Conservation (phyloP, 257 asterid species). For the Thymus quinquecostatus region DNA sequence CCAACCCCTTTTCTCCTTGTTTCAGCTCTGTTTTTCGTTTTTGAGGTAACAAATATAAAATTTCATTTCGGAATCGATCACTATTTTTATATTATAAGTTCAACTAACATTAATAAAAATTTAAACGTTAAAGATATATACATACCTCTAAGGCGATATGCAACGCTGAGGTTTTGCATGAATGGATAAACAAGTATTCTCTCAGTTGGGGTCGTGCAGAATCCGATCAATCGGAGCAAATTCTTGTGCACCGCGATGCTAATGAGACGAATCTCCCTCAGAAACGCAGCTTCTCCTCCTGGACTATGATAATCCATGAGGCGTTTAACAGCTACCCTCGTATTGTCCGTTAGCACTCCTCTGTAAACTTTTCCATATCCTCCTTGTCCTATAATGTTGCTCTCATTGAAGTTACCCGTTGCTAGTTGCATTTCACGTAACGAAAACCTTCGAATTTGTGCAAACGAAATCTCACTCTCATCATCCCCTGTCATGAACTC, state of each 20-base stretch:
- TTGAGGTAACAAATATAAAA: no score
- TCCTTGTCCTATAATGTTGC: slow-evolving; percentile 85
- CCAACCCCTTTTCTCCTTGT: slow-evolving; percentile 77
- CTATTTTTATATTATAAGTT: no score
- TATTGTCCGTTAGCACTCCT: slow-evolving; percentile 64
- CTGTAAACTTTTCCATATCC: slow-evolving; percentile 86
- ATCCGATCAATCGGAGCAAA: slow-evolving; percentile 78
- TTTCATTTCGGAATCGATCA: no score
- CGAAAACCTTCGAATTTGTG: slow-evolving; percentile 76
- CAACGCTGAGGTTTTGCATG: slow-evolving; percentile 88
- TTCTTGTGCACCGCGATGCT: slow-evolving; percentile 89
- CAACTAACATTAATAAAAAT: no score
- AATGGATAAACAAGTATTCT: slow-evolving; percentile 87
- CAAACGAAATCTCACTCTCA: slow-evolving; percentile 65
- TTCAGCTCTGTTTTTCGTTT: slow-evolving; percentile 50
- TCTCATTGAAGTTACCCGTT: slow-evolving; percentile 67
- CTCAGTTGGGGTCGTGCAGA: slow-evolving; percentile 77
- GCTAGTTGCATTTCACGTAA: slow-evolving; percentile 83
- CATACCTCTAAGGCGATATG: slow-evolving; percentile 77
- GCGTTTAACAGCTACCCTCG: slow-evolving; percentile 77
- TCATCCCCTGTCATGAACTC: background rate
- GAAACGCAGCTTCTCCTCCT: slow-evolving; percentile 92
- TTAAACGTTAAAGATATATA: background rate
- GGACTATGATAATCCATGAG: slow-evolving; percentile 74
- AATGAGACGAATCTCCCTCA: slow-evolving; percentile 74